Base-by-base conservation (phyloP, 2,329 filamentous ascomycete genomes). In the Colletotrichum euphorbiae region DNA sequence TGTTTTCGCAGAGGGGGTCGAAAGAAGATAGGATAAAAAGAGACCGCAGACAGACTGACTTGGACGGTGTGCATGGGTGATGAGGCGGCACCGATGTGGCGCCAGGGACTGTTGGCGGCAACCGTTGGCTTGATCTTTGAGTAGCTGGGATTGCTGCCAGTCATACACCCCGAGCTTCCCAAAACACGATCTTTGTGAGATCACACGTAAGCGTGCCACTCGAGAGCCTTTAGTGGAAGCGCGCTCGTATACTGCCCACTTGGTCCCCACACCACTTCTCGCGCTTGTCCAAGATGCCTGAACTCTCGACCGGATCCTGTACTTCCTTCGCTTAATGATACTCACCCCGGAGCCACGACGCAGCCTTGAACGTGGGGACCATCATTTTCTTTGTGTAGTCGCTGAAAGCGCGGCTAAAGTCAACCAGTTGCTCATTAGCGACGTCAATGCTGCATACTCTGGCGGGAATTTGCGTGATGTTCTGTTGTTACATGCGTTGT, bases 331-430 rank as follows among this genome's bases (percentile, higher is more conserved):
- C 42, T 13, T 36, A 38, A 42, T 55, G 43, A 28, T 54, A 15
- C 12, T 54, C 31, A 54, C 51, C 17, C 17, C 8, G 31, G 9
- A 54, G 33, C 31, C 51, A 12, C 31, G 7, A 19, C n/a, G 33
- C 13, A 19, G 42, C 17, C 7, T 45, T 8, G 42, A 8, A 45
- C 15, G 33, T 51, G 9, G 48, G 28, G 15, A 9, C 21, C 19
- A 2, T 0, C 15, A 31, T 31, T 12, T 33, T 17, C 24, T 51
- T 51, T 24, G 31, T 31, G 48, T 31, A 33, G 28, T 11, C 24
- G 48, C 48, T 51, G 24, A 62, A 43, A 54, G 48, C 57, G 57
- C 58, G 42, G 36, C 63, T 48, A 31, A 21, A 24, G 50, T 21
- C 33, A 15, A 15, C n/a, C 15, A 17, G 33, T 38, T 46, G 11